Base-by-base conservation (phyloP, 2,329 filamentous ascomycete genomes). In the Myriosclerotinia scirpicola region DNA sequence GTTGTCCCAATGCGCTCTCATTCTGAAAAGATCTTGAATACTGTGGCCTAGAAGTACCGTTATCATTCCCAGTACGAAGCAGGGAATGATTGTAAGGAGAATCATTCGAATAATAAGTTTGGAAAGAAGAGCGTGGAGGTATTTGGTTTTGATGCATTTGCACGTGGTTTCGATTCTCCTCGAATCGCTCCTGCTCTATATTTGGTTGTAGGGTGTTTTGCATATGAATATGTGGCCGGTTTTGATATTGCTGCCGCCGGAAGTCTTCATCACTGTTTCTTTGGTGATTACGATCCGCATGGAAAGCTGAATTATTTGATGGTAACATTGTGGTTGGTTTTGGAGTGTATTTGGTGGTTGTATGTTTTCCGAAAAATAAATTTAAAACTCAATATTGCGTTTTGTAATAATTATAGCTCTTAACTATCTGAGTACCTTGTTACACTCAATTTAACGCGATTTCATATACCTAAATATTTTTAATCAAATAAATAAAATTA, bases 111-210 rank as follows among this genome's bases (percentile, higher is more conserved):
- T 22, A 2, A 7, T 17, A 26, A 52, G 2, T 48, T 17, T 36
- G 20, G 20, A 15, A 6, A 36, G 42, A 30, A 46, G 56, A 12
- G 14, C 20, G 42, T 17, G 14, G 44, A 17, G 44, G 30, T 36
- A 12, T 6, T 22, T 50, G 58, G 5, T 15, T 60, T 60, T 48
- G 58, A 50, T 48, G n/a, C 44, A 36, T 36, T 17, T 38, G 58
- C 58, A 60, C 30, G 44, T 60, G 58, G 4, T 60, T n/a, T 38
- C 12, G 12, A 15, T 50, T 60, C n/a, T 60, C 12, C 56, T 60
- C 42, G 20, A 48, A 60, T 38, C 22, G 42, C 20, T 59, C 42
- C 5, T 38, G 58, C n/a, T 50, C 30, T 15, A 38, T 12, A 50
- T 17, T 26, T 50, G 44, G 20, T 17, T 17, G 44, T 26, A 34